Conservation (phyloP, 129 eudicot genomes). For the Rutidosis leptorrhynchoides region DNA sequence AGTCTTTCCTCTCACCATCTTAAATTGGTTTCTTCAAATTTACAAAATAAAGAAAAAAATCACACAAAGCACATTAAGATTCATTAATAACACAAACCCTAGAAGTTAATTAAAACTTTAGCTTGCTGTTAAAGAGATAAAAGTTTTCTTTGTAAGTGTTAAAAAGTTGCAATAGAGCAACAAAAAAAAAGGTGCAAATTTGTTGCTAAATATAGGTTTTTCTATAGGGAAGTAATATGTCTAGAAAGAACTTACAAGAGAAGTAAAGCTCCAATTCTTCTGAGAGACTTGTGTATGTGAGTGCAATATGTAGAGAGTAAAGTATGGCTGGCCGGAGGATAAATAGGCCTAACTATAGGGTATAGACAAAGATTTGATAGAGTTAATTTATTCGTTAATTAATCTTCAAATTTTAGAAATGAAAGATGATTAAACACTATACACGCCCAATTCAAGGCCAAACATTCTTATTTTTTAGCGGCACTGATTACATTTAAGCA, state of each 20-base stretch:
- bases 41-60: slow-evolving; percentile 25
- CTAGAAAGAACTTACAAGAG: slow-evolving; percentile 31
- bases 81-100: slow-evolving; percentile 16
- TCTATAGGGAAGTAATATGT: slow-evolving; percentile 29
- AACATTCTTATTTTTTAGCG: too few species aligned
- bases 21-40: slow-evolving; percentile 22
- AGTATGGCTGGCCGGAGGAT: slow-evolving; percentile 21
- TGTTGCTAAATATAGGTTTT: slow-evolving; percentile 36
- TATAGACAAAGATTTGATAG: slow-evolving; percentile 25
- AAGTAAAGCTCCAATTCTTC: slow-evolving; percentile 31
- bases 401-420: slow-evolving; percentile 18
- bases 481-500: too few species aligned
- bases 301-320: slow-evolving; percentile 23
- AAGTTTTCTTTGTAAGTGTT: neutral
- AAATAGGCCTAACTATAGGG: slow-evolving; percentile 18
- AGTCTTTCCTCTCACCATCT: slow-evolving; percentile 88
- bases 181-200: slow-evolving; percentile 18
- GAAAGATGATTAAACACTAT: slow-evolving; percentile 5
- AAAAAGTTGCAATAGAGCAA: slow-evolving; percentile 7
- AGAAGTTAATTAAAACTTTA: slow-evolving; percentile 13
- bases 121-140: neutral
- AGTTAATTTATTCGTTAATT: slow-evolving; percentile 22
- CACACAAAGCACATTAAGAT: slow-evolving; percentile 21
- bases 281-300: neutral
- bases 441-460: slow-evolving; percentile 10